phyloP scores from a whole-genome alignment of 2,329 filamentous ascomycete genomes.

The Dothidotthia symphoricarpi region DNA sequence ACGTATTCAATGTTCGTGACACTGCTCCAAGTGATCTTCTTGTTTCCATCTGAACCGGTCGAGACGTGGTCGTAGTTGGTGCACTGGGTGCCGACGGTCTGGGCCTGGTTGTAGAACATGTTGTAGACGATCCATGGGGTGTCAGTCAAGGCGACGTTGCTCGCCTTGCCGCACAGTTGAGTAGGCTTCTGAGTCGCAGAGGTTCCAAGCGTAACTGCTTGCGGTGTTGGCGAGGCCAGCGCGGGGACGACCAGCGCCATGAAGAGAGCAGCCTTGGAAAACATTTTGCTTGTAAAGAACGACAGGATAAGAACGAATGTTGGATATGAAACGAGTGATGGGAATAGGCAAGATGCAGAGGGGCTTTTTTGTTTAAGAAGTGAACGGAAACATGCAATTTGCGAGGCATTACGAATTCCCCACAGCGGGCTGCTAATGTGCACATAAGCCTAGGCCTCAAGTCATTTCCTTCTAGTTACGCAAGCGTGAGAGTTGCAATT shows the following conservation, averaged over 20 bases:
- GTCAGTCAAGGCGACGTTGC: conserved; percentile 35
- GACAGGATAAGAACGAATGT: not conserved
- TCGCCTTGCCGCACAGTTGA: conserved; percentile 14
- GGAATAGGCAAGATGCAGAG: too few species aligned
- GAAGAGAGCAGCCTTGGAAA: conserved; percentile 7
- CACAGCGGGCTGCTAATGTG: too few species aligned
- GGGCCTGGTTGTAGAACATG: conserved; percentile 47
- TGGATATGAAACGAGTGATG: not conserved
- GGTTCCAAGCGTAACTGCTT: conserved; percentile 14
- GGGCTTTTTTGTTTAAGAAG: too few species aligned
- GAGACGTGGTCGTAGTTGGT: conserved; percentile 41
- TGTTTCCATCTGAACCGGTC: conserved; percentile 29
- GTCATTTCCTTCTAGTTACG: too few species aligned
- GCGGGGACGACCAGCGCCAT: conserved; percentile 12
- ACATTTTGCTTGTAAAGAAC: not conserved
- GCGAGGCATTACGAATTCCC: too few species aligned
- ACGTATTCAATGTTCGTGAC: conserved; percentile 43
- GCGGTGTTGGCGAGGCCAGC: conserved; percentile 11
- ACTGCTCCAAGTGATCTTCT: conserved; percentile 43
- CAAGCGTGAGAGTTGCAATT: too few species aligned
- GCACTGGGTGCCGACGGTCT: conserved; percentile 44
- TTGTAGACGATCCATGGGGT: conserved; percentile 49
- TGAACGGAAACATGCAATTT: too few species aligned
- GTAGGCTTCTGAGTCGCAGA: conserved; percentile 14
- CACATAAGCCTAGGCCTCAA: too few species aligned